Base-by-base conservation (phyloP, 108 stramenopile species). In the Cylindrotheca closterium region DNA sequence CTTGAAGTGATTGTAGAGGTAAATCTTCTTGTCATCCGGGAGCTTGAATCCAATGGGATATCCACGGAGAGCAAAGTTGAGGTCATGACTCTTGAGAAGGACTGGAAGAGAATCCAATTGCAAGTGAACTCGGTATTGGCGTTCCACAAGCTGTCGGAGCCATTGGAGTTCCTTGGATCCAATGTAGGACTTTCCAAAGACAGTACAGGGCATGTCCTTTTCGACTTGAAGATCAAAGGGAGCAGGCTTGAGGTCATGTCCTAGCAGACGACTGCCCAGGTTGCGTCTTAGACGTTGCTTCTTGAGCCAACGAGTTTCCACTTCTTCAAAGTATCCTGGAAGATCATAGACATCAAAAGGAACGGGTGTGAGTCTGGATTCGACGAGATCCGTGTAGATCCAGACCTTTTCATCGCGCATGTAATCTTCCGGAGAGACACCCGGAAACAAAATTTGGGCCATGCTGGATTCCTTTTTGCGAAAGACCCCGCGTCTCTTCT, bases 321-420 rank as follows among this genome's bases (percentile, higher is more conserved):
- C n/a, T 21, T 58, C 54, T 31, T 25, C 22, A 17, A 65, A 30
- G 76, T 93, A 96, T n/a, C 31, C 56, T 71, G 22, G 51, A 48
- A 96, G 69, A 53, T 87, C 84, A 76, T 96, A 96, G 61, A 88
- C 95, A 42, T 91, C 87, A 67, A 81, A 93, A 18, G 96, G 96
- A 42, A 95, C 61, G 63, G 95, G 94, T 17, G 85, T 86, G 51
- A 82, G 83, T 33, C 71, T 56, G 29, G 77, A 79, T 26, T 79
- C 74, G 22, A 85, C 81, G 30, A 82, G 57, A 33, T 89, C 88
- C 19, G 76, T 77, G 30, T 75, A 75, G 60, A 83, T 71, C 0
- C 58, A 71, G 22, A 87, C 55, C 21, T 58, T 58, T 30, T 82
- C 81, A 32, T 65, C 70, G 25, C 32, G 47, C 8, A 0, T 18